These are phyloP conservation scores for Mortierella sp. DNA, from an alignment of 371 early-diverging fungal genomes.

Conservation along the genomic window DNA sequence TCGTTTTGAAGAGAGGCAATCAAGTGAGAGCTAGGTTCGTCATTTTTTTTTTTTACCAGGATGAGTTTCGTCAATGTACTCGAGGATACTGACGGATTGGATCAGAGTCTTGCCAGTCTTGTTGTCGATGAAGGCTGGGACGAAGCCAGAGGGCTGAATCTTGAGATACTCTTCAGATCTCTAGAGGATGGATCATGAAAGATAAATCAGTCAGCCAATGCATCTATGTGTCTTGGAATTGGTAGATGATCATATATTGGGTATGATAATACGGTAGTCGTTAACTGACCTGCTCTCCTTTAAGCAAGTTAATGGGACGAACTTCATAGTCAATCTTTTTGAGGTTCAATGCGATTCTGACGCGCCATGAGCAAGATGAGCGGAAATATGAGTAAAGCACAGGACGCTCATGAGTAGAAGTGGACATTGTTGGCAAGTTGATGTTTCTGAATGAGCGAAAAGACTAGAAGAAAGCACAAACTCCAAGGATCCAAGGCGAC, in stretches of 20 bases:
- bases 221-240: background rate
- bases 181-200: conserved; percentile 29
- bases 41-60: conserved; percentile 59
- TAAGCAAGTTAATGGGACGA: conserved; percentile 73
- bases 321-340: conserved; percentile 81
- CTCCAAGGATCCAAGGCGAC: background rate
- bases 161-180: conserved; percentile 63
- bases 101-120: conserved; percentile 64
- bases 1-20: background rate
- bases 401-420: conserved; percentile 47
- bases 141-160: conserved; percentile 75
- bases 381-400: conserved; percentile 83
- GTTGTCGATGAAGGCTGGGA: conserved; percentile 78
- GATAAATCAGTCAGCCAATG: background rate
- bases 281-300: conserved; percentile 75
- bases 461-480: background rate
- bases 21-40: background rate
- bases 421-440: conserved; percentile 12
- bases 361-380: conserved; percentile 84
- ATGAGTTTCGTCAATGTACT: conserved; percentile 88
- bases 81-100: conserved; percentile 87
- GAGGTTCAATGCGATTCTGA: conserved; percentile 79
- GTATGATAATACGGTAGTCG: background rate
- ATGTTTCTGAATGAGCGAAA: background rate
- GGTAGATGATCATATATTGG: background rate